A percentile compares a stretch with the other conserved stretches of the same genome.
These are phyloP conservation scores for Mrakia blollopis DNA, from an alignment of 768 basidiomycete genomes.

Conservation along the genomic window DNA sequence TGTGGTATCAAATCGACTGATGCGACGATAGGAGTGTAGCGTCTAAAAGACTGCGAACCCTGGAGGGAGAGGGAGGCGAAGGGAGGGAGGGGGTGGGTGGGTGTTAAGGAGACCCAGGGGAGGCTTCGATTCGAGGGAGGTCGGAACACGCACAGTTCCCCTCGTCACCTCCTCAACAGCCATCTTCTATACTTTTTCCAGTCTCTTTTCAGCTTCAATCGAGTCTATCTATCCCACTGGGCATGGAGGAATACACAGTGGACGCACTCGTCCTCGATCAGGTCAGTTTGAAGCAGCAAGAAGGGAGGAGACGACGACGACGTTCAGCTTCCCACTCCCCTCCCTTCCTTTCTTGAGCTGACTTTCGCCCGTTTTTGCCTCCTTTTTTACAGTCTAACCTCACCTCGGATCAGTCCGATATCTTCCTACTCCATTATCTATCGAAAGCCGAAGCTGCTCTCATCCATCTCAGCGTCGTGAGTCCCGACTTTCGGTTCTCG, in stretches of 20 bases:
- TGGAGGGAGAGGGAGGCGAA: not conserved
- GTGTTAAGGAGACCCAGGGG: not conserved
- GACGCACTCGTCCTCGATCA: slow-evolving; percentile 13
- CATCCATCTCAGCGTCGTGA: slow-evolving; percentile 52
- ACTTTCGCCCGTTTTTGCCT: not conserved
- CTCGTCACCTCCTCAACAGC: not conserved
- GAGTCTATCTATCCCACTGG: not conserved
- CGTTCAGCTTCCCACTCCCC: not conserved
- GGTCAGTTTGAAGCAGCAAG: not conserved
- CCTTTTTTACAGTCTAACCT: slow-evolving; percentile 23
- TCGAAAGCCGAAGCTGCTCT: slow-evolving; percentile 60
- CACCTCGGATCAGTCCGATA: slow-evolving; percentile 67
- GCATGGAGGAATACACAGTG: slow-evolving; percentile 3
- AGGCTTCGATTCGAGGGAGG: not conserved
- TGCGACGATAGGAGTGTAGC: not conserved
- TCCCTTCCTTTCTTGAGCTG: not conserved
- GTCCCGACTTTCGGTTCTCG: slow-evolving; percentile 39
- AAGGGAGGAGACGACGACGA: not conserved
- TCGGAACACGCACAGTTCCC: not conserved
- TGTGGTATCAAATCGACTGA: not conserved
- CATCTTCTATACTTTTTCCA: not conserved
- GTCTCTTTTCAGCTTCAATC: not conserved
- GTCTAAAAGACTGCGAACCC: not conserved
- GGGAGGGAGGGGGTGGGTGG: not conserved
- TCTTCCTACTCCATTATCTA: slow-evolving; percentile 81